phyloP scores from a whole-genome alignment of 2,329 filamentous ascomycete species.

The Fusarium albidum region DNA sequence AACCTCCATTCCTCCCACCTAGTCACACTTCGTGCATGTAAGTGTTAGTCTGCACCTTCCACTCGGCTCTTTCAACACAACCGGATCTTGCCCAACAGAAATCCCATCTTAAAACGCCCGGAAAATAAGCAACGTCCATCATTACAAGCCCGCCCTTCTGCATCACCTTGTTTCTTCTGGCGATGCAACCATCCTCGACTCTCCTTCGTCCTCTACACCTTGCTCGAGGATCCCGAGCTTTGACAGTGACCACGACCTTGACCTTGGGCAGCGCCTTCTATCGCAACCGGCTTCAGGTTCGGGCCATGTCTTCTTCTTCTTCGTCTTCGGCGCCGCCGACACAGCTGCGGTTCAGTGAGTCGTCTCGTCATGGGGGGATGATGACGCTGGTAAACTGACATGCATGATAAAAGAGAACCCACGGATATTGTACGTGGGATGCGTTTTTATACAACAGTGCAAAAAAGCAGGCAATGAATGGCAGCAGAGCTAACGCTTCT shows the following conservation, averaged over 20 bases:
- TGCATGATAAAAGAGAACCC: slow-evolving; percentile 53
- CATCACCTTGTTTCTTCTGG: too few relatives aligned
- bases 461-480: background rate
- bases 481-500: background rate
- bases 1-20: too few relatives aligned
- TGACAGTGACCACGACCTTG: slow-evolving; percentile 9
- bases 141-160: too few relatives aligned
- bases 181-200: slow-evolving; percentile 24
- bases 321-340: slow-evolving; percentile 6
- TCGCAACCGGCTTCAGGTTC: slow-evolving; percentile 12
- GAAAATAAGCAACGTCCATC: too few relatives aligned
- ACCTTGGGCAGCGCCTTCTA: background rate
- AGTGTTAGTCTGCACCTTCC: too few relatives aligned
- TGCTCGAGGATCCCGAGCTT: slow-evolving; percentile 16
- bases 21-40: too few relatives aligned
- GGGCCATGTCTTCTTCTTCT: slow-evolving; percentile 18
- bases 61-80: too few relatives aligned
- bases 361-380: background rate
- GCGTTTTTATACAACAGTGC: background rate
- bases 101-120: too few relatives aligned
- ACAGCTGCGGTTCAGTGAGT: slow-evolving; percentile 47
- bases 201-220: slow-evolving; percentile 26
- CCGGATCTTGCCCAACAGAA: too few relatives aligned
- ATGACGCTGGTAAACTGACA: slow-evolving; percentile 13
- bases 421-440: slow-evolving; percentile 58